phyloP scores from a whole-genome alignment of 805 yeast genomes.

The Metschnikowia amazonensis region DNA sequence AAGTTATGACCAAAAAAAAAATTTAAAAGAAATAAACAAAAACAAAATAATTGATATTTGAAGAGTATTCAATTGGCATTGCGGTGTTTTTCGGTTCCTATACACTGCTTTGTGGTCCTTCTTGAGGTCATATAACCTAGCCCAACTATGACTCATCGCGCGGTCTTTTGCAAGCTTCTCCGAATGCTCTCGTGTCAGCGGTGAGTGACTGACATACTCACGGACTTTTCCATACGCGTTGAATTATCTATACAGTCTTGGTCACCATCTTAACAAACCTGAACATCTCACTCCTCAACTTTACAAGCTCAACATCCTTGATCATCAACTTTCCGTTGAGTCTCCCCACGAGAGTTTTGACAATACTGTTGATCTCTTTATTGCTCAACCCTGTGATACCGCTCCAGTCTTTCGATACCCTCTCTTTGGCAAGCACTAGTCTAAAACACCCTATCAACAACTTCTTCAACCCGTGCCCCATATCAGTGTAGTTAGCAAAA shows the following conservation, averaged over 20 bases:
- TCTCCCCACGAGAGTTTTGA: constrained; percentile 33
- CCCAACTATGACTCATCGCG: neutral
- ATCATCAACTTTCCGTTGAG: constrained; percentile 41
- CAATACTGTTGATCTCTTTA: constrained; percentile 34
- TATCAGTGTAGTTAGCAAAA: constrained; percentile 40
- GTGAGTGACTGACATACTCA: neutral
- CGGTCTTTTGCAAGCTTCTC: neutral
- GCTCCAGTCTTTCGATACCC: constrained; percentile 30
- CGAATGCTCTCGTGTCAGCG: neutral
- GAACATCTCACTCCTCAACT: constrained; percentile 37
- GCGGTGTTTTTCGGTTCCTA: neutral
- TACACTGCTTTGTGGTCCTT: neutral
- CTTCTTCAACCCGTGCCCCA: constrained; percentile 41
- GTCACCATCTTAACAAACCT: constrained; percentile 43
- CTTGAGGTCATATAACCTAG: neutral
- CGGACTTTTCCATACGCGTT: neutral
- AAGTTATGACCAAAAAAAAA: neutral
- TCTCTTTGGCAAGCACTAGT: constrained; percentile 34
- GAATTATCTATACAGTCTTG: constrained; percentile 18
- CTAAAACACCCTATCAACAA: constrained; percentile 42
- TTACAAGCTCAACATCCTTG: constrained; percentile 34
- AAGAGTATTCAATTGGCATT: neutral
- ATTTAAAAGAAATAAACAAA: too few relatives aligned
- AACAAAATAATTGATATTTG: too few relatives aligned
- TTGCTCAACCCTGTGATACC: constrained; percentile 34